Base-by-base conservation (phyloP, 202 grass and related monocot genomes). In the Panicum hallii region DNA sequence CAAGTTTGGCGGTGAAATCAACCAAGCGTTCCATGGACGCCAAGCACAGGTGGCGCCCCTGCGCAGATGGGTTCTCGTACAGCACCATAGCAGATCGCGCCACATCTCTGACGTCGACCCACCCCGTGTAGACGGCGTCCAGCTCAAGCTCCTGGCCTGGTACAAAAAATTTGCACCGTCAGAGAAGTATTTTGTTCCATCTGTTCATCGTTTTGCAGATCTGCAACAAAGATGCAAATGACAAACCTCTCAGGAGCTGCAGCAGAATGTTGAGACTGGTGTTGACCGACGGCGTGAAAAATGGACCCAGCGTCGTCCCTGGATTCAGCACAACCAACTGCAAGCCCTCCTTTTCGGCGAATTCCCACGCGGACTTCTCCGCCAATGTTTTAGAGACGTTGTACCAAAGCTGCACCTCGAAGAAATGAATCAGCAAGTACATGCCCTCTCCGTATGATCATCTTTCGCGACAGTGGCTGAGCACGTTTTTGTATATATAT, bases 331-430 rank as follows among this genome's bases (percentile, higher is more conserved):
- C 89, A 4, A 89, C 86, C 55, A 89, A 38, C 56, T 89, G 75
- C 64, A 94, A 19, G 12, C 80, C 78, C n/a, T 94, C 89, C 43
- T 38, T 58, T 9, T 13, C 63, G n/a, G 79, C 83, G 30, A 91
- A 94, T 2, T 87, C 76, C 89, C 92, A 94, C 5, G 89, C 89
- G 4, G 88, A 86, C 79, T 62, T 89, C 92, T 94, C 92, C 2
- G 92, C 85, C n/a, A 91, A 38, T 5, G 79, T 90, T 75, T 94
- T 94, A 4, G 91, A 89, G 28, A 94, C 12, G 36, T 71, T 65
- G 72, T 94, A 94, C 89, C 91, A 94, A 20, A 87, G 44, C 91
- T 94, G 64, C 26, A 43, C 4, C 3, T 19, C 20, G 11, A 44
- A 80, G 62, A 58, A 74, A 20, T 62, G 19, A 79, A 34, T 34